Percentiles rank a stretch among this genome's conserved stretches.
Conservation (phyloP, 768 basidiomycete species). For the Udeniomyces megalosporus region DNA sequence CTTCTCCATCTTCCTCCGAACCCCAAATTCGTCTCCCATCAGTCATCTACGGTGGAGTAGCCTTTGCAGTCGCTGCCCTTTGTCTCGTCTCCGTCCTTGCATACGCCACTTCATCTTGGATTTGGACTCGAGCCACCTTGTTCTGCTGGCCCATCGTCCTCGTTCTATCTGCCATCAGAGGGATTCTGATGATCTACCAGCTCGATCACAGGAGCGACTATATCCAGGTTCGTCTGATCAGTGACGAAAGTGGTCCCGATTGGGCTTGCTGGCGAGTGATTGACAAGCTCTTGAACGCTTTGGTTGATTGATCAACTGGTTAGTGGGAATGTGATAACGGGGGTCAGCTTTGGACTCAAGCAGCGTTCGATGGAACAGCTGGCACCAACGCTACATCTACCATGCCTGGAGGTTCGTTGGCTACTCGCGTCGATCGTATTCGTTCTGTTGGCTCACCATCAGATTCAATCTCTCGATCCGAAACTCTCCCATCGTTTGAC, state of each 20-base stretch:
- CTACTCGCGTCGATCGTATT: not conserved
- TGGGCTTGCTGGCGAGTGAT: no score
- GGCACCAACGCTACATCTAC: constrained; percentile 32
- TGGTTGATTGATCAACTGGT: constrained; percentile 26
- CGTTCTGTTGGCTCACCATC: not conserved
- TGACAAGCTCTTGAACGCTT: not conserved
- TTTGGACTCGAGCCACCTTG: constrained; percentile 47
- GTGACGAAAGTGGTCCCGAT: no score
- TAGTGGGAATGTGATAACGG: constrained; percentile 58
- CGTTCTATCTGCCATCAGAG: constrained; percentile 46
- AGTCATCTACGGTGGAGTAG: constrained; percentile 46
- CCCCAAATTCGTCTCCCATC: no score
- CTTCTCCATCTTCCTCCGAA: no score
- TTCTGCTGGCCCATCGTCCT: constrained; percentile 59
- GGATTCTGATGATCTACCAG: constrained; percentile 56
- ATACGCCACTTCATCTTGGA: constrained; percentile 52
- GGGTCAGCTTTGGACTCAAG: constrained; percentile 35
- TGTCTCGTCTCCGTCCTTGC: constrained; percentile 44
- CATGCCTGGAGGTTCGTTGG: constrained; percentile 32
- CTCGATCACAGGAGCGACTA: constrained; percentile 33
- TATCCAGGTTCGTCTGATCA: not conserved
- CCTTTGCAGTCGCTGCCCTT: constrained; percentile 38
- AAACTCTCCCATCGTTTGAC: no score
- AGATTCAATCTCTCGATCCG: no score
- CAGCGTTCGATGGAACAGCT: constrained; percentile 31